phyloP scores from a whole-genome alignment of 257 asterid species.

The Jaltomata sinuosa region DNA sequence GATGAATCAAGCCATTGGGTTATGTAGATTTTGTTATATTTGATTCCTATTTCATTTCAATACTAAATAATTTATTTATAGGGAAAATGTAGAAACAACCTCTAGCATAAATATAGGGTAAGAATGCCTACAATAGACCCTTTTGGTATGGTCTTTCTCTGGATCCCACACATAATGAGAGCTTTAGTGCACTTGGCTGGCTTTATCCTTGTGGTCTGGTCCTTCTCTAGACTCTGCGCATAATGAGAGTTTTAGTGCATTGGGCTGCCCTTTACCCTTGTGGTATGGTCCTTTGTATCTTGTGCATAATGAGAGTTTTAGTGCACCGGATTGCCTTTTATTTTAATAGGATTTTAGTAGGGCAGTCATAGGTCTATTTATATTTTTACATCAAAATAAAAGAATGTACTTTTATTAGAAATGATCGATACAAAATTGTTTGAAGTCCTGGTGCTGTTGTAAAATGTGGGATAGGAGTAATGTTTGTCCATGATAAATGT shows the following conservation, averaged over 20 bases:
- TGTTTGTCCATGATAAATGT: not conserved
- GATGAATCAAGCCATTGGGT: not conserved
- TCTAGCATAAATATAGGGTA: too few species aligned
- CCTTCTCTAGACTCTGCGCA: too few species aligned
- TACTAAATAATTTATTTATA: not conserved
- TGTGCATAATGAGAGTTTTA: accelerated
- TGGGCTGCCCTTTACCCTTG: not conserved
- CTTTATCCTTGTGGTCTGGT: not conserved
- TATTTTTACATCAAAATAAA: not conserved
- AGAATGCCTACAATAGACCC: too few species aligned
- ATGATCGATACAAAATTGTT: not conserved
- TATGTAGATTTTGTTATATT: not conserved
- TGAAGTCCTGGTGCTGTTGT: not conserved
- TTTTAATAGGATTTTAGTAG: too few species aligned
- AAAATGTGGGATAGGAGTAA: not conserved
- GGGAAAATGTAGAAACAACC: not conserved
- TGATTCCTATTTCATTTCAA: not conserved
- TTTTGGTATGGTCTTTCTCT: too few species aligned
- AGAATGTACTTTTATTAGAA: not conserved
- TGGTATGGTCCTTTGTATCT: not conserved
- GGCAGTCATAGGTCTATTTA: not conserved
- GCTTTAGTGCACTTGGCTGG: too few species aligned
- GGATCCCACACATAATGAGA: too few species aligned
- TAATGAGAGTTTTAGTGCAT: too few species aligned
- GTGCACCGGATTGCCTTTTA: not conserved